Evolutionary conservation across 805 yeast species (phyloP).

Genomic region (Hanseniaspora meyeri): DNA sequence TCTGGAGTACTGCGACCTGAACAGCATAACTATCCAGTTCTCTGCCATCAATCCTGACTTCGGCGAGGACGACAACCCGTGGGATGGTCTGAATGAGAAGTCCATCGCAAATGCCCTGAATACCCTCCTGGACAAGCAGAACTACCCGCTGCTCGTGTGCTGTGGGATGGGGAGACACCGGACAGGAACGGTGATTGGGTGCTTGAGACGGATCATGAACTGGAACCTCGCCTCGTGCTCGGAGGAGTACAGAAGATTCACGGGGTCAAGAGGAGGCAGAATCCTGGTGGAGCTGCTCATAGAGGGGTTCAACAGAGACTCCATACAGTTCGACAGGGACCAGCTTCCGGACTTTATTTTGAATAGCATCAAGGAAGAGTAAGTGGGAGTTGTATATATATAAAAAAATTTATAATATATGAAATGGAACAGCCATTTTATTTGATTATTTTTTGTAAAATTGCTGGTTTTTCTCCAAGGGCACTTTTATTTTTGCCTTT

Average conservation of each 20-base stretch:
- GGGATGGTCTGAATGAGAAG: slow-evolving; percentile 87
- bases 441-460: too few relatives aligned
- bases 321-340: slow-evolving; percentile 23
- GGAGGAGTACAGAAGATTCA: slow-evolving; percentile 87
- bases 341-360: slow-evolving; percentile 27
- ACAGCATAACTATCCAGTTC: slow-evolving; percentile 65
- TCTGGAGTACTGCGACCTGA: slow-evolving; percentile 63
- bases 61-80: slow-evolving; percentile 63
- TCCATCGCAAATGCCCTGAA: slow-evolving; percentile 70
- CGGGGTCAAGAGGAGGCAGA: slow-evolving; percentile 87
- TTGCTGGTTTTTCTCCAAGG: too few relatives aligned
- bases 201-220: slow-evolving; percentile 83
- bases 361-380: slow-evolving; percentile 17
- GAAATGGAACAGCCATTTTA: neutral
- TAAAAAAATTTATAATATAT: too few relatives aligned
- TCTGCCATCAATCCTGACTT: slow-evolving; percentile 72
- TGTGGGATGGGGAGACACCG: slow-evolving; percentile 98
- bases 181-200: slow-evolving; percentile 93
- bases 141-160: slow-evolving; percentile 79
- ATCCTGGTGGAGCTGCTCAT: slow-evolving; percentile 81
- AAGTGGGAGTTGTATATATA: neutral
- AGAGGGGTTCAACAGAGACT: slow-evolving; percentile 37
- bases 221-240: slow-evolving; percentile 91
- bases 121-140: slow-evolving; percentile 55
- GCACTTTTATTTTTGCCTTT: too few relatives aligned